Evolutionary conservation across 208 protist species (phyloP), one percentile per base, ranked within the genome.

Genomic region (Trypanosoma brucei): DNA sequence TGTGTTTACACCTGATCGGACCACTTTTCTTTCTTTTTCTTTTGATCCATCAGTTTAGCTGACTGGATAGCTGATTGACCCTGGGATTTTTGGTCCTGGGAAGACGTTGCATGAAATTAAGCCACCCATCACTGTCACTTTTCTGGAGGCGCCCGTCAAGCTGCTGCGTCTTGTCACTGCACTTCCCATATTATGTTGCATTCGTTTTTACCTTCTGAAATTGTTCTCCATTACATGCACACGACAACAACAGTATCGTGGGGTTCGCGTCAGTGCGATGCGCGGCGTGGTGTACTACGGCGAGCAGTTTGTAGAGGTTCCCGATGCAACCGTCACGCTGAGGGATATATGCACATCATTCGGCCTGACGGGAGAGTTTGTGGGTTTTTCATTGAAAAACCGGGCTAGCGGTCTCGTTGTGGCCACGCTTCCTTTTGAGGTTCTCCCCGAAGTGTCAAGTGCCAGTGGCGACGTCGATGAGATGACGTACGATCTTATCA

Each of bases 351-450:
- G 77, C 51, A 76, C 81, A 3, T 78, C 83, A 1, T 91, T 94
- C 57, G 81, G 75, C 1, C 52, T 87, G 1, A 52, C 62, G 11
- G 75, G 73, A 42, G 81, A 76, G 8, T 42, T 59, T 14, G 59
- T 62, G 8, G 81, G 80, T 38, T 74, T 83, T 57, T 84, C 70
- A 52, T 57, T 94, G 13, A 75, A 68, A 33, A 72, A 83, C 11
- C 71, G 81, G 1, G 57, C 42, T 3, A 83, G 68, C 3, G 78
- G 79, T 5, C 78, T 70, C 3, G 66, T 90, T 2, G 78, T 92
- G 35, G 85, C 81, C 0, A 94, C 88, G 30, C 70, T 94, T 7
- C 83, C 88, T 0, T 92, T 82, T 56, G 88, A 94, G 51, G 57
- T 62, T 5, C 55, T 94, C 0, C 76, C 75, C 2, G 52, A 63